A percentile compares a stretch with the other conserved stretches of the same genome.
These are phyloP conservation scores for Cucurbita ficifolia DNA, from an alignment of 306 rosid genomes.

Conservation along the genomic window DNA sequence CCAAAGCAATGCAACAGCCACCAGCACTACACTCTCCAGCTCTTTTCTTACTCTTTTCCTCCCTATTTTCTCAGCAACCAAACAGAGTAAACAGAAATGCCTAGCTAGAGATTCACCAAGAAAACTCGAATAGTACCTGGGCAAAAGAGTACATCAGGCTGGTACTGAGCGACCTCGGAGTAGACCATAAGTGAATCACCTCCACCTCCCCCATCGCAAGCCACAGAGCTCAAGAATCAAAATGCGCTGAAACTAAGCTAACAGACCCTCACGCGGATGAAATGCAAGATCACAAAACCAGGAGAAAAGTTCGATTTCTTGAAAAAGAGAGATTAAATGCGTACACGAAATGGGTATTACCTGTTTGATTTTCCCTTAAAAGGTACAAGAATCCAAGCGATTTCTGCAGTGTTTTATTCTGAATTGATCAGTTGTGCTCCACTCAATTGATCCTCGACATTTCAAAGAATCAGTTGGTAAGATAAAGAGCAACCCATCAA, in stretches of 20 bases:
- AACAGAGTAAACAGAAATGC: not conserved
- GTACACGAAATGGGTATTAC: not conserved
- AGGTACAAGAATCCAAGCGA: not conserved
- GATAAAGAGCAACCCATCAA: not conserved
- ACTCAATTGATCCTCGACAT: not conserved
- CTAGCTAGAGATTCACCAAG: not conserved
- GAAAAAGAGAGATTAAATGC: not conserved
- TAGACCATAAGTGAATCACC: constrained; percentile 69
- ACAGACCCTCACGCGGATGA: not conserved
- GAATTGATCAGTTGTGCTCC: not conserved
- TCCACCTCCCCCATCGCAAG: constrained; percentile 42
- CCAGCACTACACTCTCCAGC: not conserved
- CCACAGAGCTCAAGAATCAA: not conserved
- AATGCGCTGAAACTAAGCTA: not conserved
- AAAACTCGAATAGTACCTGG: constrained; percentile 27
- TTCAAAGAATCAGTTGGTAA: not conserved
- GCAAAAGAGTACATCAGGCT: constrained; percentile 71
- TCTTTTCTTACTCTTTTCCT: not conserved
- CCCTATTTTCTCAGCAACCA: not conserved
- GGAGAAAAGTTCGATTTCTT: not conserved
- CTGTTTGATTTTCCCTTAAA: not conserved
- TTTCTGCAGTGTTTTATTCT: not conserved
- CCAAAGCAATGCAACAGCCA: not conserved
- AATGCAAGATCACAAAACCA: not conserved
- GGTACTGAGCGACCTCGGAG: constrained; percentile 73